Evolutionary conservation across 176 grass and related monocot species (phyloP), one percentile per base, ranked within the genome.

Genomic region (Aegilops speltoides): DNA sequence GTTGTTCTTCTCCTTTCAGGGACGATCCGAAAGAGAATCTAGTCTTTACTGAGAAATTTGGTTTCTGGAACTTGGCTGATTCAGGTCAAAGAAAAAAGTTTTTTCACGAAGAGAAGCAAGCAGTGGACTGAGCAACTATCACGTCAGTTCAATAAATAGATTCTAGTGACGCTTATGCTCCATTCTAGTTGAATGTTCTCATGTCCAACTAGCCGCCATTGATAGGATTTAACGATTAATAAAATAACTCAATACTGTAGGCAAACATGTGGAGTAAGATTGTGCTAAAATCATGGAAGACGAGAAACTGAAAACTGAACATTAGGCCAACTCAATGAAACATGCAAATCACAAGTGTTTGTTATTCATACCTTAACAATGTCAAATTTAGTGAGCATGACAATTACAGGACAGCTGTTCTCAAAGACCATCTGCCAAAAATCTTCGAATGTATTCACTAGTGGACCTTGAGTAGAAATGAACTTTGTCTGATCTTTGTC

Each of bases 381-480:
- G 76, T 99, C 97, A 81, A 94, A 85, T 41, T 89, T 89, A 46
- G 97, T 90, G 59, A 96, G 67, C 97, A 99, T 99, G 79, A 99
- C 94, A 77, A 99, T 99, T 38, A 94, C 87, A 87, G 90, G 87
- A 83, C 97, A 94, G 13, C 22, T 82, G 82, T 99, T 87, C 8
- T 99, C 86, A 82, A 86, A 89, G 29, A 99, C 90, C 97, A 99
- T 99, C 77, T 96, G 88, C 97, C 97, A 99, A 79, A 99, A 99
- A 94, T 99, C 90, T 46, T 85, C 85, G 52, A 87, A 86, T 43
- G 97, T 99, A 74, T 83, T 86, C 34, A 81, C 54, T 85, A 99
- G 80, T 17, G 97, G 97, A 37, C 94, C 97, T 80, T 99, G 97
- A 38, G 97, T 94, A 33, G 94, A 95, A 91, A 99, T 99, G 78